These are phyloP conservation scores for Fomitopsis pinicola DNA, from an alignment of 1,284 basidiomycete species.

Conservation along the genomic window DNA sequence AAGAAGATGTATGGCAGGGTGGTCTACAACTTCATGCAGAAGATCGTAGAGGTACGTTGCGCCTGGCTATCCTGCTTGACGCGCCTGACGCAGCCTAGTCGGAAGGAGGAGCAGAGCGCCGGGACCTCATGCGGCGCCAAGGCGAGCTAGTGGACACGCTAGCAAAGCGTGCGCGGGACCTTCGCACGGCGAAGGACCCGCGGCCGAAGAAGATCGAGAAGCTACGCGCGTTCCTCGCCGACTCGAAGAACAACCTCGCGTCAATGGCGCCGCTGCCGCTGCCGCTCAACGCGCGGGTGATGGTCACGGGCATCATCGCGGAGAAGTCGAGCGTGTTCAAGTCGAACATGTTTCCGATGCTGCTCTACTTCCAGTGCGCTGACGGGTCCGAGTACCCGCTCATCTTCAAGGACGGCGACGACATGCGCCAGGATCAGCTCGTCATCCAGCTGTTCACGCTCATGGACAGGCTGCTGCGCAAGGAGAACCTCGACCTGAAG, in stretches of 20 bases:
- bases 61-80: not conserved
- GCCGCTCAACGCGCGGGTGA: constrained; percentile 84
- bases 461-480: constrained; percentile 91
- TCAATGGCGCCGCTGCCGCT: constrained; percentile 79
- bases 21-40: constrained; percentile 83
- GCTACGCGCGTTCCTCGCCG: constrained; percentile 77
- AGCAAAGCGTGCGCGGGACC: constrained; percentile 80
- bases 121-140: constrained; percentile 82
- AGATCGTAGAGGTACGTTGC: constrained; percentile 71
- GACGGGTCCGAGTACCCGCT: constrained; percentile 82
- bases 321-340: constrained; percentile 98
- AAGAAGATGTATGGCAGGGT: constrained; percentile 93
- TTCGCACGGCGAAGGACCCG: constrained; percentile 87
- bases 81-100: constrained; percentile 37
- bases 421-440: constrained; percentile 96
- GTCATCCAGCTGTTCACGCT: constrained; percentile 97
- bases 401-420: constrained; percentile 99
- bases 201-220: constrained; percentile 98
- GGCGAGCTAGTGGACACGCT: constrained; percentile 83
- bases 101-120: constrained; percentile 70
- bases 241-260: constrained; percentile 78
- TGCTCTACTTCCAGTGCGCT: constrained; percentile 84
- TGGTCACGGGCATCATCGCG: constrained; percentile 80
- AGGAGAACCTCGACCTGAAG: constrained; percentile 94
- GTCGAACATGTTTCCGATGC: constrained; percentile 90